These are phyloP conservation scores for Phialophora macrospora DNA, from an alignment of 2,329 filamentous ascomycete species.

Conservation along the genomic window DNA sequence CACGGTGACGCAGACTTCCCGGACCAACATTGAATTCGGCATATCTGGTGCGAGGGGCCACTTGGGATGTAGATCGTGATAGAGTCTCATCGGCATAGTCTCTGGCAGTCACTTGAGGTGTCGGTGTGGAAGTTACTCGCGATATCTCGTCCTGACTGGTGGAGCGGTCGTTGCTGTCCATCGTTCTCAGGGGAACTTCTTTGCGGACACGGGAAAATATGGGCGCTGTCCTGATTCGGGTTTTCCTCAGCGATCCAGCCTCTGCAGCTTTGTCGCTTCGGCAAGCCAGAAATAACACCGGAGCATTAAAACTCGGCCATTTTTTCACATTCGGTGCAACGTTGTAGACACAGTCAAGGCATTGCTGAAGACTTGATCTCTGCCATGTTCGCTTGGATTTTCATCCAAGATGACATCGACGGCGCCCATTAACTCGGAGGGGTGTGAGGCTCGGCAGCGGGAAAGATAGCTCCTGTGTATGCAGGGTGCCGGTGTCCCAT, in stretches of 20 bases:
- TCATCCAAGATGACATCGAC: background rate
- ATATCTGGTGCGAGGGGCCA: constrained; percentile 17
- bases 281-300: background rate
- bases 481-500: constrained; percentile 5
- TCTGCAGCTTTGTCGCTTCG: background rate
- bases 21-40: constrained; percentile 19
- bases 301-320: background rate
- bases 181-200: background rate
- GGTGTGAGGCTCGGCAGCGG: background rate
- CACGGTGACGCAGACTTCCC: constrained; percentile 19
- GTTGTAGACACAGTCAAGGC: background rate
- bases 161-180: constrained; percentile 17
- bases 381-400: background rate
- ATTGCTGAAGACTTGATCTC: background rate
- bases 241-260: background rate
- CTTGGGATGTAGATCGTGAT: constrained; percentile 15
- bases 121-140: background rate
- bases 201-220: background rate
- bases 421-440: background rate
- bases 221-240: background rate
- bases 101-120: constrained; percentile 16
- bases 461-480: background rate
- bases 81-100: constrained; percentile 18
- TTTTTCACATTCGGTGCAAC: background rate
- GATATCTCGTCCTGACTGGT: constrained; percentile 18